These are phyloP conservation scores for Cyberlindnera maritima DNA, from an alignment of 805 yeast species.

Conservation along the genomic window DNA sequence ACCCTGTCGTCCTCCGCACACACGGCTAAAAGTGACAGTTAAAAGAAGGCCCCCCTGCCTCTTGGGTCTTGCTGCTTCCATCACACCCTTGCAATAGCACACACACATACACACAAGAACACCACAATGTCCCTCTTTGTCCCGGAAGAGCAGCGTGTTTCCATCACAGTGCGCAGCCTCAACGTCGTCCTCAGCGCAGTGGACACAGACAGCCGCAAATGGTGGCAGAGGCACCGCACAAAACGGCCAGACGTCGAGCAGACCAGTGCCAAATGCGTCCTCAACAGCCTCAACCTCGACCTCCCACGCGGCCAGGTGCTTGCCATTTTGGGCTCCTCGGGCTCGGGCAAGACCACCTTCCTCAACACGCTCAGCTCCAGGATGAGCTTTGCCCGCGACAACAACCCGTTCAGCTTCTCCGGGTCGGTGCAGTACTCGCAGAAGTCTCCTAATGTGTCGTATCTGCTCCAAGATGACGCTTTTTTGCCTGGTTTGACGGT, in stretches of 20 bases:
- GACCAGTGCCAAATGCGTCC: constrained; percentile 31
- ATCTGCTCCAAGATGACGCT: constrained; percentile 74
- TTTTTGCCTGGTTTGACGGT: constrained; percentile 71
- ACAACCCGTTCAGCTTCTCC: constrained; percentile 34
- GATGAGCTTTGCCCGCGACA: constrained; percentile 7
- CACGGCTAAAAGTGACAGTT: no score
- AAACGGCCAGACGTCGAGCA: not conserved
- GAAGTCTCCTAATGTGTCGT: constrained; percentile 37
- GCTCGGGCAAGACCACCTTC: constrained; percentile 82
- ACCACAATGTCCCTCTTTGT: constrained; percentile 7
- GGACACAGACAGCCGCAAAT: not conserved
- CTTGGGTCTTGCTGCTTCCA: no score
- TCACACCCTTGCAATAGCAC: no score
- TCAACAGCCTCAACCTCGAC: constrained; percentile 54
- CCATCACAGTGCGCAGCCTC: constrained; percentile 14
- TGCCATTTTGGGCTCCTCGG: constrained; percentile 87
- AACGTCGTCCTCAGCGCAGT: constrained; percentile 10
- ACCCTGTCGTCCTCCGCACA: no score
- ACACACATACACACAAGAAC: not conserved
- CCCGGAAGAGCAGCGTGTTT: constrained; percentile 9
- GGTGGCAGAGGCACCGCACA: not conserved
- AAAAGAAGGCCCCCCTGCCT: no score
- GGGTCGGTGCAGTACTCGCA: constrained; percentile 41
- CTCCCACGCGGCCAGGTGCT: constrained; percentile 60
- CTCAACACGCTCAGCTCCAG: constrained; percentile 63